phyloP scores from a whole-genome alignment of 2,329 filamentous ascomycete genomes.

The Clonostachys chloroleuca region DNA sequence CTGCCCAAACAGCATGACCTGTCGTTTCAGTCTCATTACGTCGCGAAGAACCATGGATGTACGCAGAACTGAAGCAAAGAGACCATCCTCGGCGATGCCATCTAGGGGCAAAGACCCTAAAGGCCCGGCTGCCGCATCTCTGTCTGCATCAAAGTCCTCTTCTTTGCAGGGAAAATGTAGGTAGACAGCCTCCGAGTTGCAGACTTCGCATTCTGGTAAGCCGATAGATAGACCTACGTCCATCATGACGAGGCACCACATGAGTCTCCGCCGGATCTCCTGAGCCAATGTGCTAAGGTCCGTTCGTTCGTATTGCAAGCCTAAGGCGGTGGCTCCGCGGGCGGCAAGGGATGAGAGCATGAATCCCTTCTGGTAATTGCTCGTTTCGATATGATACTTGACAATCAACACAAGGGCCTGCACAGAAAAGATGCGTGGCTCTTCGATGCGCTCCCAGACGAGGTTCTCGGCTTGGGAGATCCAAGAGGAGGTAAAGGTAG shows the following conservation, averaged over 20 bases:
- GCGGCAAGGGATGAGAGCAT: constrained; percentile 20
- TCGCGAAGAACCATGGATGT: constrained; percentile 11
- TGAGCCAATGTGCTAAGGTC: constrained; percentile 12
- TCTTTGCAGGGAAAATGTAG: constrained; percentile 18
- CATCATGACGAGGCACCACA: constrained; percentile 19
- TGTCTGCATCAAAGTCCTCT: constrained; percentile 12
- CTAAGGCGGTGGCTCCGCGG: constrained; percentile 17
- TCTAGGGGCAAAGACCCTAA: constrained; percentile 3
- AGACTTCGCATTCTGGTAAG: constrained; percentile 20
- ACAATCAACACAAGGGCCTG: constrained; percentile 22
- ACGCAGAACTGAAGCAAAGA: constrained; percentile 8
- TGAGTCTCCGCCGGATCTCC: constrained; percentile 17
- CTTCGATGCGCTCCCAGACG: constrained; percentile 37
- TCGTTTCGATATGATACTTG: constrained; percentile 17
- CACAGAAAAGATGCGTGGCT: constrained; percentile 40
- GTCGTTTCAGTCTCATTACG: constrained; percentile 11
- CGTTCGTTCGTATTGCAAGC: constrained; percentile 19
- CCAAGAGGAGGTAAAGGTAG: constrained; percentile 23
- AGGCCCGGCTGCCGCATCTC: background rate
- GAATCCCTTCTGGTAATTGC: constrained; percentile 21
- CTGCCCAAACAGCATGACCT: constrained; percentile 1
- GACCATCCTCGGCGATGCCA: constrained; percentile 5
- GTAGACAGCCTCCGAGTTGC: constrained; percentile 17
- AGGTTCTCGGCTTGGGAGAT: constrained; percentile 38
- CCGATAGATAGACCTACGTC: constrained; percentile 20